Conservation (phyloP, 768 basidiomycete species). For the Butyriboletus loyo region DNA sequence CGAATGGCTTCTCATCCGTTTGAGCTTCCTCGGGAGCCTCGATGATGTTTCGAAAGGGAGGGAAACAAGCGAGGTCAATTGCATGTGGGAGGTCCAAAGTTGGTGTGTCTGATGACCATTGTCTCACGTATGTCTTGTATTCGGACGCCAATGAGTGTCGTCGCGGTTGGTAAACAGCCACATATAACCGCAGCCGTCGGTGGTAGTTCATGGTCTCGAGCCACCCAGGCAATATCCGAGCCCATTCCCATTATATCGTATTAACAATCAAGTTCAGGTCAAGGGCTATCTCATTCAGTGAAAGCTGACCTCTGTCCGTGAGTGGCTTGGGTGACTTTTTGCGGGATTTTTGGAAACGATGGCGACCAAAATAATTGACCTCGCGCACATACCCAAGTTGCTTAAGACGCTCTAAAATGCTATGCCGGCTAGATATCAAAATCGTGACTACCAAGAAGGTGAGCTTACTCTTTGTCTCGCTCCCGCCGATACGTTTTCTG, state of each 20-base stretch:
- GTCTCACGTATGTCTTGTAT: background rate
- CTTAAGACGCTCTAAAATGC: background rate
- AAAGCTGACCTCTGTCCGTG: background rate
- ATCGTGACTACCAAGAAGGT: background rate
- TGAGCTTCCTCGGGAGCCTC: background rate
- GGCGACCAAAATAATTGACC: background rate
- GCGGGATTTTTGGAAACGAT: background rate
- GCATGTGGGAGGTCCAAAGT: constrained; percentile 2
- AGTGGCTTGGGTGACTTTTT: background rate
- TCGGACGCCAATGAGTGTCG: background rate
- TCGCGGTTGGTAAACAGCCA: background rate
- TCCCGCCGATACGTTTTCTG: background rate
- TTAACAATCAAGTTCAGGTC: background rate
- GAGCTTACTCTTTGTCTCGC: background rate
- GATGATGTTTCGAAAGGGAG: constrained; percentile 4
- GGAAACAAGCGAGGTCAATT: background rate
- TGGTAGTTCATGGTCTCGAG: background rate
- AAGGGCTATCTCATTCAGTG: background rate
- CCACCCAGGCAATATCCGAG: background rate
- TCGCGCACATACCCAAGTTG: background rate
- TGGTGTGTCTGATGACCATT: background rate
- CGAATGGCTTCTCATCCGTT: background rate
- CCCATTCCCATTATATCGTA: constrained; percentile 10
- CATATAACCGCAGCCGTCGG: background rate
- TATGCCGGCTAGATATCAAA: background rate